Conservation (phyloP, 495 filamentous ascomycete species). For the Evernia prunastri region DNA sequence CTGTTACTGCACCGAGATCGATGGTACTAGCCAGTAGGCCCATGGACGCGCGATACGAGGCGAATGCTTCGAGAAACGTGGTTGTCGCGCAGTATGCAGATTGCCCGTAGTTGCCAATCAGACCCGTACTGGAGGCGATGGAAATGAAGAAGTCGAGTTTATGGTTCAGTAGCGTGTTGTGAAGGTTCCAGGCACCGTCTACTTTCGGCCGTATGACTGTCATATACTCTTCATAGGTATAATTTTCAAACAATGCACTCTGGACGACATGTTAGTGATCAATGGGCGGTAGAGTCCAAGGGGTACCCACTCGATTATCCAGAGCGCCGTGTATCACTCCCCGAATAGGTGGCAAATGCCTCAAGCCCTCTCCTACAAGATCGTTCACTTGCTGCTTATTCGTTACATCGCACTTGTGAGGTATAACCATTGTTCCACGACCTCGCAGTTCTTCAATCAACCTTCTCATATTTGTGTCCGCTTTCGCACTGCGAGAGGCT, state of each 20-base stretch:
- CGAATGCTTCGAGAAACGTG: constrained; percentile 28
- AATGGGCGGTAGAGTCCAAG: no score
- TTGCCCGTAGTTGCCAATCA: constrained; percentile 23
- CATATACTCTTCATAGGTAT: constrained; percentile 31
- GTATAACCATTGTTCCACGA: constrained; percentile 28
- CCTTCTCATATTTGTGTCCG: background rate
- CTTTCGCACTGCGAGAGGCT: constrained; percentile 27
- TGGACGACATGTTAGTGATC: no score
- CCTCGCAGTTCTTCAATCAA: constrained; percentile 20
- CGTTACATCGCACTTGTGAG: constrained; percentile 38
- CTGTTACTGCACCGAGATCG: constrained; percentile 16
- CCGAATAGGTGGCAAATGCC: constrained; percentile 24
- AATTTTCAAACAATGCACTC: constrained; percentile 33
- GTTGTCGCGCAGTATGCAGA: constrained; percentile 30
- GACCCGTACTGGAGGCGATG: constrained; percentile 32
- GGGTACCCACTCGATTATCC: background rate
- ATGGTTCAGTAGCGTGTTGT: constrained; percentile 16
- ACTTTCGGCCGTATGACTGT: constrained; percentile 34
- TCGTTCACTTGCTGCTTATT: constrained; percentile 19
- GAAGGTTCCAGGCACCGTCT: constrained; percentile 35
- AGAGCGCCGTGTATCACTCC: constrained; percentile 29
- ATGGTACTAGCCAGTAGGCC: constrained; percentile 22
- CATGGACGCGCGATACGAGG: constrained; percentile 23
- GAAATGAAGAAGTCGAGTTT: constrained; percentile 42
- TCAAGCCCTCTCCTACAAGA: background rate